A percentile compares a stretch with the other conserved stretches of the same genome.
phyloP scores from a whole-genome alignment of 306 rosid genomes.

The Crataegus laevigata region DNA sequence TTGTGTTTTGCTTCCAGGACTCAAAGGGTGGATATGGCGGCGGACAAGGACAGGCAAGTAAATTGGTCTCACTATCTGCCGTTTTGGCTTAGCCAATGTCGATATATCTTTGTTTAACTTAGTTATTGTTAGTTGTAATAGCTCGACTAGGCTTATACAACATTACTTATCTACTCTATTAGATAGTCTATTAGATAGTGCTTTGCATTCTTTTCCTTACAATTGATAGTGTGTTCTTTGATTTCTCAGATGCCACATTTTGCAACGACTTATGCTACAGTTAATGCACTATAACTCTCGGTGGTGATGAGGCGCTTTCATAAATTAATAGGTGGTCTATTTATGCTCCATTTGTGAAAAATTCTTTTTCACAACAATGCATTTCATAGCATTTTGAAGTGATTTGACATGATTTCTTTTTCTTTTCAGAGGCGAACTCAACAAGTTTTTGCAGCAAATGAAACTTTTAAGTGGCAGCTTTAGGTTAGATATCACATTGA shows the following conservation, averaged over 20 bases:
- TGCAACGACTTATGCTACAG: constrained; percentile 92
- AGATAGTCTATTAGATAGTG: no score
- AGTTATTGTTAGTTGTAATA: background rate
- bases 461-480: constrained; percentile 78
- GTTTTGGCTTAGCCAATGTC: background rate
- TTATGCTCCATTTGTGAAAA: constrained; percentile 22
- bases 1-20: constrained; percentile 48
- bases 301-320: constrained; percentile 62
- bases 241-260: constrained; percentile 84
- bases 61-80: constrained; percentile 4
- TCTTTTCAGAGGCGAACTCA: constrained; percentile 52
- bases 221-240: background rate
- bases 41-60: constrained; percentile 95
- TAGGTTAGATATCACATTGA: constrained; percentile 45
- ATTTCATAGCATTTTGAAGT: constrained; percentile 15
- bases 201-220: background rate
- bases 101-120: constrained; percentile 12
- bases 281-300: constrained; percentile 81
- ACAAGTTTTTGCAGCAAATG: constrained; percentile 60
- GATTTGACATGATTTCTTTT: constrained; percentile 13
- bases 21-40: constrained; percentile 85
- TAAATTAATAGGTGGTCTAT: constrained; percentile 87
- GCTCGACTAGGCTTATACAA: no score
- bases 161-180: background rate
- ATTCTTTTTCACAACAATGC: background rate